Percentiles rank a stretch among this genome's conserved stretches.
Evolutionary conservation across 176 grass and related monocot genomes (phyloP).

Genomic region (Tillandsia fasciculata): DNA sequence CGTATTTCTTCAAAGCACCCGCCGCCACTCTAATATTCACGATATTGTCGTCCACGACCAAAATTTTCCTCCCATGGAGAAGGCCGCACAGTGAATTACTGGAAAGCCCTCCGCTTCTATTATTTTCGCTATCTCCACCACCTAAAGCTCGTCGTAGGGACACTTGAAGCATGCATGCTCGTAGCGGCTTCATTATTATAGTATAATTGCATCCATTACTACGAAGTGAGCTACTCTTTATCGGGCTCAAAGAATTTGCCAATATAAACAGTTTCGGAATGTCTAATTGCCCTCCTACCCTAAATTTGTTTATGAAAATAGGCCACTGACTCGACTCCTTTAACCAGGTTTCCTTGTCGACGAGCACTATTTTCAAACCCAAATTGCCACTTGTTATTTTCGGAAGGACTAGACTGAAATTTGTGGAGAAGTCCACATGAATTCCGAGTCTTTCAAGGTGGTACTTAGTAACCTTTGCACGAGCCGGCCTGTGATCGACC

Average conservation of each 20-base stretch:
- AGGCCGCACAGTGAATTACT: conserved; percentile 51
- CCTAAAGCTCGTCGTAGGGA: conserved; percentile 59
- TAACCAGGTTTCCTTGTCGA: conserved; percentile 79
- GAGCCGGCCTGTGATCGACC: conserved; percentile 60
- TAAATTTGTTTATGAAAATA: conserved; percentile 48
- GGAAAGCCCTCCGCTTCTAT: conserved; percentile 51
- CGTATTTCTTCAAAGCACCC: conserved; percentile 93
- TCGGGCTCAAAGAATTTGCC: conserved; percentile 43
- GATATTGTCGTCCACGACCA: conserved; percentile 86
- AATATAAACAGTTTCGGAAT: conserved; percentile 73
- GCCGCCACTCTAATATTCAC: conserved; percentile 95
- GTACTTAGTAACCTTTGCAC: conserved; percentile 71
- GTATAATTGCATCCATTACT: conserved; percentile 46
- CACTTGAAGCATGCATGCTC: conserved; percentile 80
- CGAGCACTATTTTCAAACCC: conserved; percentile 57
- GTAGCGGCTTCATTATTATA: conserved; percentile 84
- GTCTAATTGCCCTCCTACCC: conserved; percentile 31
- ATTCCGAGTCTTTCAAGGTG: conserved; percentile 84
- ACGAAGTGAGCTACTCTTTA: conserved; percentile 37
- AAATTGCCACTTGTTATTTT: conserved; percentile 38
- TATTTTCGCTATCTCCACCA: conserved; percentile 35
- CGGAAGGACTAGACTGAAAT: conserved; percentile 45
- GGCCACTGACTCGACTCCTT: conserved; percentile 46
- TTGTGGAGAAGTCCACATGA: conserved; percentile 42
- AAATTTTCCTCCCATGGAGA: conserved; percentile 71